These are phyloP conservation scores for Xylaria sp. DNA, from an alignment of 2,329 filamentous ascomycete genomes.

Conservation along the genomic window DNA sequence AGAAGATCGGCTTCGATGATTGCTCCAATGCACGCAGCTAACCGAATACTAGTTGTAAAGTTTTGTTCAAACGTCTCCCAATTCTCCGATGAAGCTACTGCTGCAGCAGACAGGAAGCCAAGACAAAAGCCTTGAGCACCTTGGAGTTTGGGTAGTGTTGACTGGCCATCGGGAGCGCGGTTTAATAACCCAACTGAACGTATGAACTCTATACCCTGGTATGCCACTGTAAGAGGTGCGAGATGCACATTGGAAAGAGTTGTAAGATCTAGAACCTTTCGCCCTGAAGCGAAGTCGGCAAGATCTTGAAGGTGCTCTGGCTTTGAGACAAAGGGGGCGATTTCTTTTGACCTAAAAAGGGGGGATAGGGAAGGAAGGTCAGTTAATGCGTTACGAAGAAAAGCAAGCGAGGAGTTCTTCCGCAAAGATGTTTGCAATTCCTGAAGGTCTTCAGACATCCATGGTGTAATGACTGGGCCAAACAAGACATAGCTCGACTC, in stretches of 20 bases:
- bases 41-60: conserved; percentile 1
- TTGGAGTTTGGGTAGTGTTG: conserved; percentile 2
- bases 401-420: not conserved
- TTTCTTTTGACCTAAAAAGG: not conserved
- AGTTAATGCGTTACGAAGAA: not conserved
- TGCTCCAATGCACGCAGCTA: conserved; percentile 14
- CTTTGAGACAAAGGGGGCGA: not conserved
- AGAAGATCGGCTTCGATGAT: conserved; percentile 10
- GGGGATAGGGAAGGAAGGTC: conserved; percentile 11
- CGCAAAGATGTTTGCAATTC: conserved; percentile 3
- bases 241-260: conserved; percentile 22
- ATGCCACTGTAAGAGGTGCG: conserved; percentile 15
- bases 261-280: not conserved
- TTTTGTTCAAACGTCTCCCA: conserved; percentile 11
- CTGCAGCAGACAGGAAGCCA: conserved; percentile 16
- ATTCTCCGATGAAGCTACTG: conserved; percentile 1
- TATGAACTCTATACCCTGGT: conserved; percentile 21
- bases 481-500: conserved; percentile 9
- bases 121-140: conserved; percentile 23
- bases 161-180: not conserved
- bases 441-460: conserved; percentile 11
- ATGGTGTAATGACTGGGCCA: conserved; percentile 14
- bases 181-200: not conserved
- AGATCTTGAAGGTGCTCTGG: conserved; percentile 19
- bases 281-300: conserved; percentile 12